Evolutionary conservation across 2,329 filamentous ascomycete species (phyloP), one percentile per base, ranked within the genome.

Genomic region (Ophiostoma pallidulum): DNA sequence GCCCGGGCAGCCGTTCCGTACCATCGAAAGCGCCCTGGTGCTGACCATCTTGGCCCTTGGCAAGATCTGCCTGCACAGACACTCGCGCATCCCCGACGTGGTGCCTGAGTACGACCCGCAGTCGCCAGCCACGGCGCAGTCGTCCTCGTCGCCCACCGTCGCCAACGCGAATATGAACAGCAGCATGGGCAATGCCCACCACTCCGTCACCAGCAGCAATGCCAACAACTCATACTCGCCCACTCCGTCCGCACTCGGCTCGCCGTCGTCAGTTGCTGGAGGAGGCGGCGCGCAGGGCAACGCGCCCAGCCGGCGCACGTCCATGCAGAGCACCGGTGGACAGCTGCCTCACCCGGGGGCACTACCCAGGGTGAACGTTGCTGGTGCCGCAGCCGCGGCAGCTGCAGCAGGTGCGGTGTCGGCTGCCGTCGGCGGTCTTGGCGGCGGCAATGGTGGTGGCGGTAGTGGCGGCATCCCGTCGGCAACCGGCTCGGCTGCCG

Each of bases 1-100:
- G 55, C 64, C 67, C 7, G 69, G 71, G 3, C 69, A 69, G 48
- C 78, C 78, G 3, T 75, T 74, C 54, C 72, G 82, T 45, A 87
- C 84, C 8, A 80, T 92, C 14, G 76, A 81, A 45, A 94, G 86
- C 55, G 89, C 89, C 0, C 73, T 97, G 33, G 78, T 96, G 1
- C 73, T 96, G 3, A 72, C 91, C 4, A 79, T 95, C 1, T 72
- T 97, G 46, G 91, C 91, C 0, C 68, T 98, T 6, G 92, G 92
- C 16, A 89, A 88, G 59, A 84, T 97, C 12, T 91, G 86, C 57
- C 62, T 71, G 8, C 65, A 74, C 54, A 71, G 69, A 38, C 69
- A 71, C 0, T 56, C 42, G 8, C 69, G 66, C 53, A 69, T 82
- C 4, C 77, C 77, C 0, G 77, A 81, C 43, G 68, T 83, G 3